Evolutionary conservation across 225 moss, liverwort and hornwort species (phyloP), one percentile per base, ranked within the genome.

Genomic region (Neckera pumila): DNA sequence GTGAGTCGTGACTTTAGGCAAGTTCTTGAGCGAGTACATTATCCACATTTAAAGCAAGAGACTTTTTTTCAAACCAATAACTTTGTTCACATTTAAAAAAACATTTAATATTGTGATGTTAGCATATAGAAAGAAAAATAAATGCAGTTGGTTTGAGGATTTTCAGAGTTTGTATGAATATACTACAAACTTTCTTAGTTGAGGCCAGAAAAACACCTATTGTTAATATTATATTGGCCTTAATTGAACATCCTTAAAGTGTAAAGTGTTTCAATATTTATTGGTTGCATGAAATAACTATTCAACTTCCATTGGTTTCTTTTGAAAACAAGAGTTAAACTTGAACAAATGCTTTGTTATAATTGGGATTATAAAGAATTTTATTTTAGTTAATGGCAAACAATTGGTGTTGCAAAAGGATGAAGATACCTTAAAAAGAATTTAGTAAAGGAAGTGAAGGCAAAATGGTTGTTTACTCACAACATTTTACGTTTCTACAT

Each of bases 351-450:
- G 3, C 23, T 76, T 34, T 23, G 22, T 54, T 3, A 76, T 54
- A 54, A 22, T 76, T 76, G 2, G 0, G 1, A 3, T 0, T 34
- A 0, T 73, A 1, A 45, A 73, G 8, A 51, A 51, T 3, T 51
- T 3, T 75, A 28, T 30, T 45, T 1, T 18, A 75, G 0, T 0
- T 5, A 0, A 2, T 76, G 0, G 51, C 14, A 34, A 51, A 14
- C 0, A 0, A 0, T 21, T 33, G 13, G 9, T 34, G 1, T 8
- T 33, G 9, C 53, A 53, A 36, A 76, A 22, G 3, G 23, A 1
- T 53, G 43, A 53, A 36, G 23, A 54, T 22, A 36, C 15, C 9
- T 76, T 36, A n/a, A n/a, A n/a, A n/a, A n/a, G n/a, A n/a, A n/a
- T n/a, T n/a, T n/a, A n/a, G n/a, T n/a, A n/a, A n/a, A 22, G 51